These are phyloP conservation scores for Coniella vitis DNA, from an alignment of 2,329 filamentous ascomycete genomes.

Conservation along the genomic window DNA sequence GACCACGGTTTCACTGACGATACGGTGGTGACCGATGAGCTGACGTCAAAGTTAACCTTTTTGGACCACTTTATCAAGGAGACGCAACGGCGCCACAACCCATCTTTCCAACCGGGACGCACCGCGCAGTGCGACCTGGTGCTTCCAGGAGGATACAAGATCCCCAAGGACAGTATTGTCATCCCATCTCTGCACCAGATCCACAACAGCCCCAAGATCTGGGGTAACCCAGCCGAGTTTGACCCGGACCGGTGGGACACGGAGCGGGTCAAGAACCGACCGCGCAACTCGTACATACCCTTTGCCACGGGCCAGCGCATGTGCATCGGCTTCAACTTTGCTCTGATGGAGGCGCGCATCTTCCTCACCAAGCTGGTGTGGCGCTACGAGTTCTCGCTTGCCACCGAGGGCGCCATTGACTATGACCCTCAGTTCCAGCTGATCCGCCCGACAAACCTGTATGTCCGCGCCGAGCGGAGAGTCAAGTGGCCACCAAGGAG, in stretches of 20 bases:
- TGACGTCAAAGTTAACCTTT: conserved; percentile 41
- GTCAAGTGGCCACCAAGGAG: conserved; percentile 37
- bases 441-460: conserved; percentile 49
- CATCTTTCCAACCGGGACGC: conserved; percentile 54
- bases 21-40: conserved; percentile 39
- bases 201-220: conserved; percentile 46
- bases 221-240: conserved; percentile 52
- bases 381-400: conserved; percentile 49
- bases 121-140: conserved; percentile 49
- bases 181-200: conserved; percentile 47
- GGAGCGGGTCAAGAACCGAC: conserved; percentile 43
- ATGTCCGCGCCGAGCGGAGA: conserved; percentile 41
- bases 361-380: conserved; percentile 52
- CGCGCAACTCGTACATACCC: conserved; percentile 47
- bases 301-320: conserved; percentile 51
- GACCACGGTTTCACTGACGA: conserved; percentile 38
- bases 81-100: conserved; percentile 52
- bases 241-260: conserved; percentile 55
- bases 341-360: conserved; percentile 53
- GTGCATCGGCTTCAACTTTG: conserved; percentile 61
- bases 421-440: conserved; percentile 56
- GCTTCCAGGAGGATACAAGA: conserved; percentile 51
- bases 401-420: conserved; percentile 43
- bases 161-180: conserved; percentile 45
- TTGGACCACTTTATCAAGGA: conserved; percentile 56